These are phyloP conservation scores for Calycina herbarum DNA, from an alignment of 2,329 filamentous ascomycete genomes.

Conservation along the genomic window DNA sequence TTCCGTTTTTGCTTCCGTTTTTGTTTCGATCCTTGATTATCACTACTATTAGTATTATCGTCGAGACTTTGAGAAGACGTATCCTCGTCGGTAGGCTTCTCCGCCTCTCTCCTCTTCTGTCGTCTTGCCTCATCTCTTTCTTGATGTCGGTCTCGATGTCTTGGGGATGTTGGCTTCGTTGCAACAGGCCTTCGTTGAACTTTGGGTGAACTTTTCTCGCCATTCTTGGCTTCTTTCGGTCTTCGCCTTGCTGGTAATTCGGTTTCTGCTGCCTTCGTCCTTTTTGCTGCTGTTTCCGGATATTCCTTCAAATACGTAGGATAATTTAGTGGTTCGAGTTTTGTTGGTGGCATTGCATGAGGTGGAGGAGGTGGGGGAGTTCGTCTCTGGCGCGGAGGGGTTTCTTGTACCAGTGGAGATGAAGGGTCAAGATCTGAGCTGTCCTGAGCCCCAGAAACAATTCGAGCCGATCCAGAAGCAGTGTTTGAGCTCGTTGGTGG, in stretches of 20 bases:
- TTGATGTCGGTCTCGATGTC: slow-evolving; percentile 32
- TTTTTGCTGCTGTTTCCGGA: slow-evolving; percentile 36
- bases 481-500: slow-evolving; percentile 34
- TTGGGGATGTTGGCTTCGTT: slow-evolving; percentile 37
- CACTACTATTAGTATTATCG: slow-evolving; percentile 35
- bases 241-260: slow-evolving; percentile 36
- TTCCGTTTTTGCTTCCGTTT: slow-evolving; percentile 36
- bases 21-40: slow-evolving; percentile 25
- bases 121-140: slow-evolving; percentile 30
- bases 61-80: slow-evolving; percentile 35
- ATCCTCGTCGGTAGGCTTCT: slow-evolving; percentile 29
- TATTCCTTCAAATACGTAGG: slow-evolving; percentile 40
- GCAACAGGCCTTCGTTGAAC: slow-evolving; percentile 38
- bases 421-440: slow-evolving; percentile 29
- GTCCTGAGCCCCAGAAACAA: slow-evolving; percentile 30
- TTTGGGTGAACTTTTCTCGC: slow-evolving; percentile 20
- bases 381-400: slow-evolving; percentile 28
- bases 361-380: slow-evolving; percentile 37
- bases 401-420: slow-evolving; percentile 24
- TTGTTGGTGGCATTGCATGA: slow-evolving; percentile 27
- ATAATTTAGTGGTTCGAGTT: slow-evolving; percentile 42
- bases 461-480: slow-evolving; percentile 31
- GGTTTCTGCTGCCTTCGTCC: slow-evolving; percentile 25
- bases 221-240: slow-evolving; percentile 20
- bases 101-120: slow-evolving; percentile 26